Base-by-base conservation (phyloP, 1,284 basidiomycete species). In the Apiotrichum sp. region DNA sequence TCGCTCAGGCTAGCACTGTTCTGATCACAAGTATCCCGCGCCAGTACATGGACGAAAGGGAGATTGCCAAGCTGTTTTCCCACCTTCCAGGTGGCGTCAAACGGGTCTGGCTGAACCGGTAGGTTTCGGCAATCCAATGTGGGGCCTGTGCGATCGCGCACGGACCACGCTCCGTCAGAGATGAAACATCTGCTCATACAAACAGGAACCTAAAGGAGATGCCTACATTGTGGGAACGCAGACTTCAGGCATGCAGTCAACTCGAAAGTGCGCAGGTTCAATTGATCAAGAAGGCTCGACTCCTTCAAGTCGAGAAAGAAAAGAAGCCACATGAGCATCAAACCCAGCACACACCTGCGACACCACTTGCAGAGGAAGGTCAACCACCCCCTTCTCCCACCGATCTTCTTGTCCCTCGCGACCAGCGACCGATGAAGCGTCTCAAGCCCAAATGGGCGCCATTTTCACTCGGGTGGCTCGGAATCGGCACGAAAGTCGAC, bases 351-450 rank as follows among this genome's bases (percentile, higher is more conserved):
- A 5, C 62, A 49, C 3, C 36, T 53, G 34, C 57, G 61, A 34
- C 59, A 59, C 10, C 11, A 47, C 11, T 35, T 16, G 13, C 50
- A 53, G n/a, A 47, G 50, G 47, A 54, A 52, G 53, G 69, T 82
- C 0, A 78, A 84, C 60, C 80, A 82, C 51, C 79, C n/a, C n/a
- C n/a, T n/a, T n/a, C n/a, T n/a, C n/a, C n/a, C n/a, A n/a, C n/a
- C n/a, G n/a, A n/a, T n/a, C n/a, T n/a, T n/a, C n/a, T 84, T 29
- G 85, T 92, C 0, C 86, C 89, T 0, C 76, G 75, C 38, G 79
- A 81, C 14, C 78, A 88, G 62, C 83, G 93, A 2, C 95, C 95
- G 0, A 85, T 84, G 0, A 89, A 89, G 72, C 86, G 87, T 53
- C 82, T 96, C 22, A 79, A 61, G 80, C 84, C 57, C 64, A 64